phyloP scores from a whole-genome alignment of 768 basidiomycete genomes.

The Punctularia strigosozonata region DNA sequence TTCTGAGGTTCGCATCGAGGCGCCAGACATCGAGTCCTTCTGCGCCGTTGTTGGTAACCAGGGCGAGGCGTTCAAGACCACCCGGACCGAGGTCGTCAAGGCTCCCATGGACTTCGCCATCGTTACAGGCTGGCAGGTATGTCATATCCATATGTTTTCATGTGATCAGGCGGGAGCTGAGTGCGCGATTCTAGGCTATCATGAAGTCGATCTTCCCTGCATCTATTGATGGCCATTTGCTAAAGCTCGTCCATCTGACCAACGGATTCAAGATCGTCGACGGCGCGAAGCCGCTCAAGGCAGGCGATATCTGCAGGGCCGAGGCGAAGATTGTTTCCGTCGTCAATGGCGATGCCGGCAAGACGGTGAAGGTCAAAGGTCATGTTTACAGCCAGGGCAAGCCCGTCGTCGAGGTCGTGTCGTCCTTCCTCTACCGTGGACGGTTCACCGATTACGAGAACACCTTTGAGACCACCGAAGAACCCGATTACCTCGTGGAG shows the following conservation, averaged over 20 bases:
- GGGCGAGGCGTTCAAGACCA: constrained; percentile 79
- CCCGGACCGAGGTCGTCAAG: constrained; percentile 54
- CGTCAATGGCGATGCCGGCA: constrained; percentile 82
- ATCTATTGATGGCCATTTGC: constrained; percentile 83
- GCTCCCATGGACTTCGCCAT: constrained; percentile 99
- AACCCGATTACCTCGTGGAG: constrained; percentile 78
- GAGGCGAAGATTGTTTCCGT: constrained; percentile 86
- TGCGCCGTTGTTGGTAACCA: constrained; percentile 91
- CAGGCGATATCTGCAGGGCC: constrained; percentile 83
- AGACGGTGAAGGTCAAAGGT: constrained; percentile 86
- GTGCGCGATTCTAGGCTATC: constrained; percentile 69
- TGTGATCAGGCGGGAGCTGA: no score
- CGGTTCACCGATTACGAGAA: constrained; percentile 89
- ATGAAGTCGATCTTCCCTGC: constrained; percentile 97
- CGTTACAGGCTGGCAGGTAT: constrained; percentile 95
- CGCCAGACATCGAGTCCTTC: constrained; percentile 74
- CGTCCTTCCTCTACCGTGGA: constrained; percentile 95
- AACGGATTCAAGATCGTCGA: constrained; percentile 91
- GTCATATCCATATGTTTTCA: constrained; percentile 20
- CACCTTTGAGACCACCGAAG: constrained; percentile 88
- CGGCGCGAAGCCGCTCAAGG: constrained; percentile 63
- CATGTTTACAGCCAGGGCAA: constrained; percentile 64
- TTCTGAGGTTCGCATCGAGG: constrained; percentile 74
- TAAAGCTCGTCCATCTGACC: constrained; percentile 93
- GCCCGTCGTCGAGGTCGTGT: constrained; percentile 86